phyloP scores from a whole-genome alignment of 495 filamentous ascomycete genomes.

The Immersiella caudata region DNA sequence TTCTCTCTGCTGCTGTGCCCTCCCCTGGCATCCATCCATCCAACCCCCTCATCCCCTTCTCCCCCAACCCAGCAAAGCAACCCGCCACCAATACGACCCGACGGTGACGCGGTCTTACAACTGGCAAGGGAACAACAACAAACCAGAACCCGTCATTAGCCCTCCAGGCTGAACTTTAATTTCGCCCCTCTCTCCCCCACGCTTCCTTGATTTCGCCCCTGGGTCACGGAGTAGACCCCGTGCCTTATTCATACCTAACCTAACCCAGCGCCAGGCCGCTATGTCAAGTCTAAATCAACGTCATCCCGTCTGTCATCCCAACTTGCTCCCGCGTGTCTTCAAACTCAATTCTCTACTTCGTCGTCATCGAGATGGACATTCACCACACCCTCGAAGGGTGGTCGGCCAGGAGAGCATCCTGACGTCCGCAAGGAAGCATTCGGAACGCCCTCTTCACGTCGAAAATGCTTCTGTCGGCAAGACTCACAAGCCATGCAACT shows the following conservation, averaged over 20 bases:
- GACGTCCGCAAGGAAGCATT: not conserved
- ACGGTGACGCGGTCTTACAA: constrained; percentile 10
- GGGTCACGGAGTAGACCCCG: not conserved
- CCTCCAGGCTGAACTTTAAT: not conserved
- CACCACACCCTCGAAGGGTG: not conserved
- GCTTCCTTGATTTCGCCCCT: not conserved
- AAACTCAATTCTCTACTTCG: not conserved
- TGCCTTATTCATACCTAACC: constrained; percentile 4
- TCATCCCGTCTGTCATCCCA: not conserved
- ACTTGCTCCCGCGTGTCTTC: not conserved
- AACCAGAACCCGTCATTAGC: not conserved
- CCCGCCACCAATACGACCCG: constrained; percentile 14
- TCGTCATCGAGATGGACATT: not conserved
- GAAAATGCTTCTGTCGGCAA: no score
- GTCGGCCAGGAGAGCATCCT: not conserved
- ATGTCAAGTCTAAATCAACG: constrained; percentile 15
- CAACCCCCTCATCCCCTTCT: not conserved
- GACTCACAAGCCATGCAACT: no score
- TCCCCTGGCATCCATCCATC: not conserved
- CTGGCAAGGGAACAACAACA: not conserved
- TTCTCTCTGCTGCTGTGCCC: not conserved
- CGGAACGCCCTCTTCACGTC: not conserved
- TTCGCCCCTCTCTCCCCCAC: not conserved
- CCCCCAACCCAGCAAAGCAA: constrained; percentile 9
- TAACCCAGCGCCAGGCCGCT: not conserved